A percentile compares a stretch with the other conserved stretches of the same genome.
phyloP scores from a whole-genome alignment of 1,284 basidiomycete genomes.

The Apiotrichum mycotoxinovorans region DNA sequence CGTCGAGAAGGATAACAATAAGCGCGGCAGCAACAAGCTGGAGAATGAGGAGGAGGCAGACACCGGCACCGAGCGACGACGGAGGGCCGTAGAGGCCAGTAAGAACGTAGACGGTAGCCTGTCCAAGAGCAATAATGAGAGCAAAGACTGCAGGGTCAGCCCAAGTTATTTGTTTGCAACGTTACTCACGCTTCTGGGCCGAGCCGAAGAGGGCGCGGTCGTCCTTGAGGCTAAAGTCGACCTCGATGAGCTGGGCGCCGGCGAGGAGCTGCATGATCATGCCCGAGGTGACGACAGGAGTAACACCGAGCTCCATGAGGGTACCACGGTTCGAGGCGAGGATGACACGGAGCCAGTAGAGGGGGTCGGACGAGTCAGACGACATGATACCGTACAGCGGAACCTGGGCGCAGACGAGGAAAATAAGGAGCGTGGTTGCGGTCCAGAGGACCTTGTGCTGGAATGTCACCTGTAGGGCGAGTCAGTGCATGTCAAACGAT shows the following conservation, averaged over 20 bases:
- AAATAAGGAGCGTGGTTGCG: conserved; percentile 92
- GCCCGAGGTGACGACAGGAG: conserved; percentile 92
- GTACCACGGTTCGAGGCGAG: conserved; percentile 97
- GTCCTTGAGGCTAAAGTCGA: conserved; percentile 96
- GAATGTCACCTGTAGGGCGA: conserved; percentile 69
- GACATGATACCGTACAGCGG: conserved; percentile 98
- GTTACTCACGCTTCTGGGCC: conserved; percentile 85
- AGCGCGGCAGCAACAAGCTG: conserved; percentile 91
- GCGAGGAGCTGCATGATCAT: conserved; percentile 99
- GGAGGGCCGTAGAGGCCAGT: conserved; percentile 96
- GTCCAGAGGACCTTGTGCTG: conserved; percentile 97
- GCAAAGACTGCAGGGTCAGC: conserved; percentile 70
- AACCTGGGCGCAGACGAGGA: conserved; percentile 95
- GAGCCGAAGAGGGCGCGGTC: conserved; percentile 93
- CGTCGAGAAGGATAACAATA: conserved; percentile 96
- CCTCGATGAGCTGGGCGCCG: conserved; percentile 94
- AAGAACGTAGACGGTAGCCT: conserved; percentile 94
- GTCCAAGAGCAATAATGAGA: conserved; percentile 91
- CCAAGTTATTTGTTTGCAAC: too few species aligned
- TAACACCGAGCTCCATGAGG: conserved; percentile 98
- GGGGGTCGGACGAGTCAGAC: conserved; percentile 93
- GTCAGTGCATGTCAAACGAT: background rate
- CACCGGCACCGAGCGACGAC: conserved; percentile 88
- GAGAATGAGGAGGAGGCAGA: conserved; percentile 89
- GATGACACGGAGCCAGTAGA: conserved; percentile 99